Base-by-base conservation (phyloP, 352 stramenopile genomes). In the Globisporangium perplexum region DNA sequence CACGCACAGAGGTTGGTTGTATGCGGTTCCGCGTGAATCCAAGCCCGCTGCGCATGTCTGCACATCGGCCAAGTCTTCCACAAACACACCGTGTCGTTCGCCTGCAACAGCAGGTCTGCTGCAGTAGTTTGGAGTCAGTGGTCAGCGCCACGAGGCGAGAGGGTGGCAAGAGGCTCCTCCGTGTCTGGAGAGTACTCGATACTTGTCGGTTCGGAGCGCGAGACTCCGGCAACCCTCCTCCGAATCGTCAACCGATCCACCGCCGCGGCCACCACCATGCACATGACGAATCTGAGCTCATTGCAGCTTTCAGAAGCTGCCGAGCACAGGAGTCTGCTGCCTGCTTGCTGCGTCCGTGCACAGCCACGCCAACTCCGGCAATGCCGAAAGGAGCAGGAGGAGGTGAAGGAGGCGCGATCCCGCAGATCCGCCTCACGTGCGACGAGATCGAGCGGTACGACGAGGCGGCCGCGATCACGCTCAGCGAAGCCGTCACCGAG, bases 351-450 rank as follows among this genome's bases (percentile, higher is more conserved):
- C 5, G 3, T 42, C 7, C 3, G 18, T 1, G 5, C 10, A 20
- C 14, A 14, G 36, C 36, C 36, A 14, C 7, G 36, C 18, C 18
- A 11, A 42, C 36, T 10, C 14, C 36, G n/a, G 36, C 18, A 3
- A 20, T 42, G 36, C 5, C 36, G 15, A 42, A 18, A 42, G 18
- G 14, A 42, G 10, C 1, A 42, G 36, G 18, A 22, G 18, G 14
- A 20, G 36, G 14, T 20, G 36, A 20, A 2, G 10, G 10, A 3
- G 33, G 10, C 10, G 33, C 33, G 53, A 47, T 53, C 39, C 45
- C 53, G n/a, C 47, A 53, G 31, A 61, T 61, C 38, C 55, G 39
- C 18, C 33, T 61, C 15, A 56, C 55, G 8, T 30, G 49, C 12
- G 47, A 50, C 23, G 55, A 62, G 31, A 44, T 51, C 18, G 30